Percentiles rank a stretch among this genome's conserved stretches.
phyloP scores from a whole-genome alignment of 2,329 filamentous ascomycete genomes.

The Chaetomiaceae sp. region DNA sequence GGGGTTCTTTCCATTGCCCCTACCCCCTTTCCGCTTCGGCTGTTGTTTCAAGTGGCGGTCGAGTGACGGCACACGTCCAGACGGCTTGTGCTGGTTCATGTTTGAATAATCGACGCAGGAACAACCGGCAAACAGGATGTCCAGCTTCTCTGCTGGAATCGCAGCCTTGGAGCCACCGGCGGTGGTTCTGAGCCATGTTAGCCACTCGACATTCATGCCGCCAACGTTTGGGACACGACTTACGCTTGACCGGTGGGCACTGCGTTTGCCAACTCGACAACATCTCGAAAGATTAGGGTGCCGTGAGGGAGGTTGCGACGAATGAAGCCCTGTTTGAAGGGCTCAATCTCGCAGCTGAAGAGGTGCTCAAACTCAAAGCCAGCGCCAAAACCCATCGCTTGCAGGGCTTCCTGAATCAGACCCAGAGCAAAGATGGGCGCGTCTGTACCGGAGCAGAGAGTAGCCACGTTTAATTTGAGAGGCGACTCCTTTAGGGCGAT shows the following conservation, averaged over 20 bases:
- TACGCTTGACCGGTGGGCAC: conserved; percentile 38
- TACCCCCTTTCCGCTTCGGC: conserved; percentile 41
- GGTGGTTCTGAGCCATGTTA: conserved; percentile 48
- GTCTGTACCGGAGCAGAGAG: conserved; percentile 76
- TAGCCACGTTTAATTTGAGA: conserved; percentile 46
- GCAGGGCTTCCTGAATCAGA: conserved; percentile 46
- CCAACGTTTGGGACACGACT: conserved; percentile 29
- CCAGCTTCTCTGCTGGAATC: conserved; percentile 51
- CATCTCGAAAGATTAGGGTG: conserved; percentile 53
- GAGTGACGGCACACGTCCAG: conserved; percentile 29
- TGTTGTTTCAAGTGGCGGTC: conserved; percentile 8
- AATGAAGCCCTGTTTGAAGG: conserved; percentile 62
- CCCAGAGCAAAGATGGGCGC: conserved; percentile 64
- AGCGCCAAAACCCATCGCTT: conserved; percentile 28
- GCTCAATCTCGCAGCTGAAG: conserved; percentile 61
- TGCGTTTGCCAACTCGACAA: conserved; percentile 49
- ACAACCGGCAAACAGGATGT: conserved; percentile 68
- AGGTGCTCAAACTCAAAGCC: conserved; percentile 48
- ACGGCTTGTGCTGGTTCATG: conserved; percentile 46
- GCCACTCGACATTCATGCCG: conserved; percentile 34
- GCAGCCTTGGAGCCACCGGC: conserved; percentile 57
- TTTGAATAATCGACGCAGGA: conserved; percentile 71
- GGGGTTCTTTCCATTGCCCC: conserved; percentile 37
- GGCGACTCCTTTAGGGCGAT: not conserved
- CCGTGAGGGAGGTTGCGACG: conserved; percentile 51